phyloP scores from a whole-genome alignment of 352 stramenopile species.

The Pythium insidiosum region DNA sequence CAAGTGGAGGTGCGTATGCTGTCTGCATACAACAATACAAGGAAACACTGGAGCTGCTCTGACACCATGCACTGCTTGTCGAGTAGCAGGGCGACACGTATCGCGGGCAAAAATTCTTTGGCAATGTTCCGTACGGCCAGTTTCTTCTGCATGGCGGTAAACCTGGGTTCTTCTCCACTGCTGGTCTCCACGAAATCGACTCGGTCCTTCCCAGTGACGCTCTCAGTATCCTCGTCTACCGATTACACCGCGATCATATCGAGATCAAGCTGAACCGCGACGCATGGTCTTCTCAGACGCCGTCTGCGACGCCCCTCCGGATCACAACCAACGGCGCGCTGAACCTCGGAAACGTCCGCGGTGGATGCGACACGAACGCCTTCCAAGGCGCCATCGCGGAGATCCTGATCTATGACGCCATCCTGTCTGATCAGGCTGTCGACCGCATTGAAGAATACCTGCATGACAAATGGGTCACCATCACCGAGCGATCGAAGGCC shows the following conservation, averaged over 20 bases:
- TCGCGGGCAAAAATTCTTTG: slow-evolving; percentile 57
- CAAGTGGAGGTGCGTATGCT: slow-evolving; percentile 36
- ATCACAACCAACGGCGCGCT: too few relatives aligned
- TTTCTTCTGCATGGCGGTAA: slow-evolving; percentile 54
- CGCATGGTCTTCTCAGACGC: too few relatives aligned
- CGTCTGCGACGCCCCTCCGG: too few relatives aligned
- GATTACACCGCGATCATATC: neutral
- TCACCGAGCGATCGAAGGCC: too few relatives aligned
- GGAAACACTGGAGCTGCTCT: neutral
- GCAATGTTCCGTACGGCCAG: slow-evolving; percentile 56
- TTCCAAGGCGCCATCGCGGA: slow-evolving; percentile 53
- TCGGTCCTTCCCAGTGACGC: neutral
- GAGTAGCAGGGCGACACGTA: slow-evolving; percentile 25
- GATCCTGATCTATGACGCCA: slow-evolving; percentile 37
- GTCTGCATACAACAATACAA: too few relatives aligned
- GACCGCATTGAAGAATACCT: slow-evolving; percentile 37
- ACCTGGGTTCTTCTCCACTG: slow-evolving; percentile 41
- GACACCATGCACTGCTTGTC: neutral
- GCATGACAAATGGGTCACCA: slow-evolving; percentile 32
- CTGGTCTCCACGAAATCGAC: neutral
- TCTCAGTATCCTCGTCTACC: neutral
- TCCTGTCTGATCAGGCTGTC: slow-evolving; percentile 25
- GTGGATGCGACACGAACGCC: slow-evolving; percentile 39
- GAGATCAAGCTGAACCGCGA: slow-evolving; percentile 19
- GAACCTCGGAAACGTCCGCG: slow-evolving; percentile 48